A percentile compares a stretch with the other conserved stretches of the same genome.
phyloP scores from a whole-genome alignment of 2,329 filamentous ascomycete genomes.

The Penicillium sp. region DNA sequence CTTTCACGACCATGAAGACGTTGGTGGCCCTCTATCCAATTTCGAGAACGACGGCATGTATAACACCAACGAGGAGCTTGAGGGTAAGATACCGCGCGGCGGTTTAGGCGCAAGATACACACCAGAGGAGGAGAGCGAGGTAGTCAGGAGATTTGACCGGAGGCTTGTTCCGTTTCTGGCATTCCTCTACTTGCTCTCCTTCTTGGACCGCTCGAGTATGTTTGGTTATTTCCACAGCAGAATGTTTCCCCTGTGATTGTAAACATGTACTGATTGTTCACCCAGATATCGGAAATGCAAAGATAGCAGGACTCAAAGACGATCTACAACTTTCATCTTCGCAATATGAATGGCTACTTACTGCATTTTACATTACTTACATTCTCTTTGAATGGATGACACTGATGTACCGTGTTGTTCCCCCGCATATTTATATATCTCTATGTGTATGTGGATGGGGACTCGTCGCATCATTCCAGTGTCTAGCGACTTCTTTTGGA shows the following conservation, averaged over 20 bases:
- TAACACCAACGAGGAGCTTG: constrained; percentile 25
- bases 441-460: constrained; percentile 73
- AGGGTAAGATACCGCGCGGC: constrained; percentile 10
- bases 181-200: constrained; percentile 77
- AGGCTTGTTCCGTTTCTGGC: constrained; percentile 77
- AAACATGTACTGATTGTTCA: constrained; percentile 7
- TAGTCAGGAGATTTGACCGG: constrained; percentile 73
- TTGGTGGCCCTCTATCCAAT: constrained; percentile 19
- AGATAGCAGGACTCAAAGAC: constrained; percentile 55
- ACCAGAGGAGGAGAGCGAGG: constrained; percentile 66
- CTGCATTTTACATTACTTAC: constrained; percentile 63
- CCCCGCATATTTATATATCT: constrained; percentile 60
- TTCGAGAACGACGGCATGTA: constrained; percentile 26
- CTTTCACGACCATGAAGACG: constrained; percentile 20
- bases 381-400: constrained; percentile 67
- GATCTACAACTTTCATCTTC: constrained; percentile 54
- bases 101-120: constrained; percentile 35
- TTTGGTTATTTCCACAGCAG: constrained; percentile 9
- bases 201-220: constrained; percentile 80
- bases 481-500: constrained; percentile 60
- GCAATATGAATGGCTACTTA: constrained; percentile 62
- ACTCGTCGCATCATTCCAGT: constrained; percentile 71
- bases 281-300: constrained; percentile 60
- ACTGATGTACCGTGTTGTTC: constrained; percentile 58
- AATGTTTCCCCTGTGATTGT: background rate